Evolutionary conservation across 2,329 filamentous ascomycete species (phyloP), one percentile per base, ranked within the genome.

Genomic region (Fusarium scirpi): DNA sequence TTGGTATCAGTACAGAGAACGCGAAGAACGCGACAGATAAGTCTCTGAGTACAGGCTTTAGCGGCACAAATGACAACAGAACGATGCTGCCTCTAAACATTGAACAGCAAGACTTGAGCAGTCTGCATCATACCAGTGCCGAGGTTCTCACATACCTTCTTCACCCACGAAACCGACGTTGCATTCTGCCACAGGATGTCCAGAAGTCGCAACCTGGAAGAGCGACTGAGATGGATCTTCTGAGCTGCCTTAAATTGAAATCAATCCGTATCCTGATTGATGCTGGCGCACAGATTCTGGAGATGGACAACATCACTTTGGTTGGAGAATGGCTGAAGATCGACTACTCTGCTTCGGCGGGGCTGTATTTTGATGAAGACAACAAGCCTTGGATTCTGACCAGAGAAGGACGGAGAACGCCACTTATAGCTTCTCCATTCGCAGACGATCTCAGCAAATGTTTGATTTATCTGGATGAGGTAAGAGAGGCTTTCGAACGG

Each of bases 11-110:
- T 22, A 20, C 43, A 16, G 44, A 48, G 12, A 48, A 45, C 3
- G 24, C 45, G 11, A 65, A 49, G 32, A 41, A n/a, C 15, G 29
- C n/a, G 2, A 22, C 24, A 9, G 25, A 18, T 41, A 75, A 74
- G 18, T 27, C 73, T 8, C 45, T 84, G 7, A 91, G 90, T 0
- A 92, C 90, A 0, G 91, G 91, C 0, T 94, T 94, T 76, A 91
- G 89, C 16, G 91, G 91, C 0, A 93, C 91, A 0, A 93, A 92
- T 48, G 91, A 93, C 75, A 89, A 87, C 22, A 82, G 85, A 34
- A 81, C 79, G 0, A 82, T 92, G 58, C 78, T 93, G 0, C 91
- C 91, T 0, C 76, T 90, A 16, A 89, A 84, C 0, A 87, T 93
- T 32, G 76, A 81, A 47, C 90, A 93, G 49, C 78, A 87, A 2